These are phyloP conservation scores for Neoboletus brunneissimus DNA, from an alignment of 768 basidiomycete genomes.

Conservation along the genomic window DNA sequence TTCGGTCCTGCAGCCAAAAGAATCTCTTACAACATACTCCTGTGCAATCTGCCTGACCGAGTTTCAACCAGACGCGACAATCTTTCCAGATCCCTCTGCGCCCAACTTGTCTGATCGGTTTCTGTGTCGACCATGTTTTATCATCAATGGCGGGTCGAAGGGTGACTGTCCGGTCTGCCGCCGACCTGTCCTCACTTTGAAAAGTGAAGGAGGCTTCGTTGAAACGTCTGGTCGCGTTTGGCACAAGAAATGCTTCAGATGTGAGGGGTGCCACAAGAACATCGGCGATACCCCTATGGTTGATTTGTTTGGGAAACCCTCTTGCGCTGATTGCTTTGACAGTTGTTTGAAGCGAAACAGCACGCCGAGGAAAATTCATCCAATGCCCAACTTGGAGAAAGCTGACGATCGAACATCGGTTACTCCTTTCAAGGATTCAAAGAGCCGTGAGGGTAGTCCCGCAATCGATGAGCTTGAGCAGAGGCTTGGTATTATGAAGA, in stretches of 20 bases:
- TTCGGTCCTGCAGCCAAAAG: slow-evolving; percentile 76
- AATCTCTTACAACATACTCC: slow-evolving; percentile 63
- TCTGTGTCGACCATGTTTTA: slow-evolving; percentile 74
- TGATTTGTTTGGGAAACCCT: slow-evolving; percentile 77
- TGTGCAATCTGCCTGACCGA: slow-evolving; percentile 62
- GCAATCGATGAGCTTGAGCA: slow-evolving; percentile 64
- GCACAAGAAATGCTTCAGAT: slow-evolving; percentile 82
- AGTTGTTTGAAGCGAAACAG: slow-evolving; percentile 58
- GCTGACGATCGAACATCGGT: slow-evolving; percentile 42
- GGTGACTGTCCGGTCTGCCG: slow-evolving; percentile 67
- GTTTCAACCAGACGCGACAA: slow-evolving; percentile 81
- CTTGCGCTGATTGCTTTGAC: slow-evolving; percentile 80
- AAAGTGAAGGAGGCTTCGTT: slow-evolving; percentile 74
- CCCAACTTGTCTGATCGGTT: slow-evolving; percentile 44
- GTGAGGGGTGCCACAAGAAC: slow-evolving; percentile 67
- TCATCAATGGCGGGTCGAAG: slow-evolving; percentile 69
- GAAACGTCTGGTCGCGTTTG: slow-evolving; percentile 68
- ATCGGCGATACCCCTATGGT: slow-evolving; percentile 77
- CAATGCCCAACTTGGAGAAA: slow-evolving; percentile 28
- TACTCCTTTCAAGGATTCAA: slow-evolving; percentile 41
- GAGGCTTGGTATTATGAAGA: slow-evolving; percentile 54
- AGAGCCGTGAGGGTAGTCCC: slow-evolving; percentile 54
- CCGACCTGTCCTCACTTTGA: slow-evolving; percentile 70
- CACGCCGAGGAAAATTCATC: slow-evolving; percentile 40
- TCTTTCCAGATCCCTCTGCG: slow-evolving; percentile 68